A percentile compares a stretch with the other conserved stretches of the same genome.
These are phyloP conservation scores for Russula sp. DNA, from an alignment of 768 basidiomycete genomes.

Conservation along the genomic window DNA sequence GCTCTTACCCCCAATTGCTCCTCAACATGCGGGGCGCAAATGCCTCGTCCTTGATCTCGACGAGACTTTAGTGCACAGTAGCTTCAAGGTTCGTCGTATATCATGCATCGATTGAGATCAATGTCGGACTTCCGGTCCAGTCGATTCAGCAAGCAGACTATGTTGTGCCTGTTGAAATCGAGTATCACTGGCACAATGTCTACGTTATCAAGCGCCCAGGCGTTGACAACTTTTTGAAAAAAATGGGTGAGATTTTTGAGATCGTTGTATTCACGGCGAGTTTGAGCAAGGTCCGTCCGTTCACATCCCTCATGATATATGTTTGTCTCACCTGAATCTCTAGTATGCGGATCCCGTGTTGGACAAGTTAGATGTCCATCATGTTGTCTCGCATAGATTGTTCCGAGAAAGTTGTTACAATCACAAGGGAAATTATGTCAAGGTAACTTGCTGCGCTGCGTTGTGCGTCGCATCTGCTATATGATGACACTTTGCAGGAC, in stretches of 20 bases:
- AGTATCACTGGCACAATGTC: conserved; percentile 97
- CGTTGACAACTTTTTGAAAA: conserved; percentile 93
- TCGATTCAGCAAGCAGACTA: conserved; percentile 94
- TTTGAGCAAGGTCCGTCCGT: conserved; percentile 78
- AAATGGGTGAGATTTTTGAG: conserved; percentile 99
- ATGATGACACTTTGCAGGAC: conserved; percentile 53
- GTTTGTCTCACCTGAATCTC: conserved; percentile 23
- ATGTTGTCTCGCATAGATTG: conserved; percentile 88
- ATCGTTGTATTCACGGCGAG: conserved; percentile 98
- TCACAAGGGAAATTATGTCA: conserved; percentile 98
- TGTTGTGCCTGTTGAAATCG: conserved; percentile 98
- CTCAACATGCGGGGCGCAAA: conserved; percentile 83
- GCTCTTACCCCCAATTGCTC: conserved; percentile 78
- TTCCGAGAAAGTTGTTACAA: conserved; percentile 99
- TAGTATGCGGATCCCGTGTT: conserved; percentile 98
- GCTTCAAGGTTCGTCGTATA: conserved; percentile 77
- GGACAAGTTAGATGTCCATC: conserved; percentile 92
- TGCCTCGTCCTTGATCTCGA: conserved; percentile 96
- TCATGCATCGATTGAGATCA: not conserved
- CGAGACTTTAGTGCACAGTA: conserved; percentile 95
- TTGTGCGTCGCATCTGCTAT: not conserved
- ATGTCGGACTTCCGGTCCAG: conserved; percentile 43
- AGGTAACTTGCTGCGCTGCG: conserved; percentile 50
- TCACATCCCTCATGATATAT: not conserved
- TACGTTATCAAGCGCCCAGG: conserved; percentile 99